These are phyloP conservation scores for Penicillium diatomitis DNA, from an alignment of 495 filamentous ascomycete genomes.

Conservation along the genomic window DNA sequence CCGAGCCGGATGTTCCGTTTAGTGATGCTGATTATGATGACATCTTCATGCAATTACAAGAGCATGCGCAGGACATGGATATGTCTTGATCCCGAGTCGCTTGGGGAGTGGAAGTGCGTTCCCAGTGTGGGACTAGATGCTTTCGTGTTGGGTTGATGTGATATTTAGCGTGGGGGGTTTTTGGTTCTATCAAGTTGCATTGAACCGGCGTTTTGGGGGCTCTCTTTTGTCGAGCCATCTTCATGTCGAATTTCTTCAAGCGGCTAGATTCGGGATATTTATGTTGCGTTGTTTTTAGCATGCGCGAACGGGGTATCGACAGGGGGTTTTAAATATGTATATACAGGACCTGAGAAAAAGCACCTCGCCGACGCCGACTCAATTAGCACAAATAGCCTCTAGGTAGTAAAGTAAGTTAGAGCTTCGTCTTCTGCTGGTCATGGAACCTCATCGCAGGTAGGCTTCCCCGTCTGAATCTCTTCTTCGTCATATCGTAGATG, in stretches of 20 bases:
- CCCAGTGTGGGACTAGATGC: too few relatives aligned
- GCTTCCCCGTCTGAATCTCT: not conserved
- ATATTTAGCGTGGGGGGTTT: too few relatives aligned
- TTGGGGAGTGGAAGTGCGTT: too few relatives aligned
- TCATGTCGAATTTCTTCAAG: slow-evolving; percentile 6
- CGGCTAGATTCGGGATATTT: slow-evolving; percentile 8
- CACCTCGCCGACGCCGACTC: not conserved
- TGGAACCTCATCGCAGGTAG: too few relatives aligned
- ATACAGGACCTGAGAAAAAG: slow-evolving; percentile 15
- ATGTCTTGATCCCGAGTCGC: slow-evolving; percentile 21
- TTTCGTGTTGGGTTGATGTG: too few relatives aligned
- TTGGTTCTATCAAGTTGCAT: too few relatives aligned
- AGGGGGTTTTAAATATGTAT: slow-evolving; percentile 17
- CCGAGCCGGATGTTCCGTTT: slow-evolving; percentile 19
- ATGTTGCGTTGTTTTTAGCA: not conserved
- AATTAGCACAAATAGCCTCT: not conserved
- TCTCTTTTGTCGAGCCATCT: too few relatives aligned
- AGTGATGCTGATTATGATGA: slow-evolving; percentile 51
- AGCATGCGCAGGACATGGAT: slow-evolving; percentile 32
- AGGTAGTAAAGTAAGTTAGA: too few relatives aligned
- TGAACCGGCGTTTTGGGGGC: too few relatives aligned
- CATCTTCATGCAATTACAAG: slow-evolving; percentile 36
- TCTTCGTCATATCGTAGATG: slow-evolving; percentile 1
- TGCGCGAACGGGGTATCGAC: slow-evolving; percentile 15
- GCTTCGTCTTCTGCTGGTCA: too few relatives aligned